Evolutionary conservation across 176 grass and related monocot species (phyloP), one percentile per base, ranked within the genome.

Genomic region (Aegilops bicornis): DNA sequence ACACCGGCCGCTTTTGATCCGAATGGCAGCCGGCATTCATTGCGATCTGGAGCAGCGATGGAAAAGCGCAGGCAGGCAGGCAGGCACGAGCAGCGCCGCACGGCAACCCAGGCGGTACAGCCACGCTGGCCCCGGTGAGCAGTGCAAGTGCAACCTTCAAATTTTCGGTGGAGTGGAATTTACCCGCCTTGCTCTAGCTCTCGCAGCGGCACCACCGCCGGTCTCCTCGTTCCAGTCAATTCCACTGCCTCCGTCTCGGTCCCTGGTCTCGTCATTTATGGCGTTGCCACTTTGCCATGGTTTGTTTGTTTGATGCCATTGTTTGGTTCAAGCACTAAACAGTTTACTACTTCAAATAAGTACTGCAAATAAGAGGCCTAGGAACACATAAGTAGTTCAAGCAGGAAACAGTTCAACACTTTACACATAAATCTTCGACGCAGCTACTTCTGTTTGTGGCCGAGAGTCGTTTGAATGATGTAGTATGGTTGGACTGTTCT

Each of bases 31-130:
- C 35, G 36, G 74, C 83, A 89, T 86, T 87, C 87, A 88, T 56
- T 91, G 77, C 77, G 82, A 85, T 84, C 82, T 81, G 77, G 85
- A 81, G 61, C 52, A 78, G 52, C 84, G 11, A 82, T 19, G 70
- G 32, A 16, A 27, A 66, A 83, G 87, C 36, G 62, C 29, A 31
- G 42, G 71, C 36, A 50, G 42, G 71, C 36, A 50, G 14, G 33
- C 40, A 11, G 11, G 43, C 16, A 39, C 10, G 56, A 65, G 45
- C 89, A 27, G 47, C 66, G 32, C 80, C 73, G 76, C 84, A 74
- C 84, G 27, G 65, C 33, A 79, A 25, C 22, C 32, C 79, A 25
- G 47, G 70, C 24, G 61, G 67, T 59, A 59, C 54, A 59, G 54
- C 54, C 54, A 59, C 54, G 54, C 54, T 22, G 54, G 54, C 54